A percentile compares a stretch with the other conserved stretches of the same genome.
phyloP scores from a whole-genome alignment of 306 rosid species.

The Acmispon strigosus region DNA sequence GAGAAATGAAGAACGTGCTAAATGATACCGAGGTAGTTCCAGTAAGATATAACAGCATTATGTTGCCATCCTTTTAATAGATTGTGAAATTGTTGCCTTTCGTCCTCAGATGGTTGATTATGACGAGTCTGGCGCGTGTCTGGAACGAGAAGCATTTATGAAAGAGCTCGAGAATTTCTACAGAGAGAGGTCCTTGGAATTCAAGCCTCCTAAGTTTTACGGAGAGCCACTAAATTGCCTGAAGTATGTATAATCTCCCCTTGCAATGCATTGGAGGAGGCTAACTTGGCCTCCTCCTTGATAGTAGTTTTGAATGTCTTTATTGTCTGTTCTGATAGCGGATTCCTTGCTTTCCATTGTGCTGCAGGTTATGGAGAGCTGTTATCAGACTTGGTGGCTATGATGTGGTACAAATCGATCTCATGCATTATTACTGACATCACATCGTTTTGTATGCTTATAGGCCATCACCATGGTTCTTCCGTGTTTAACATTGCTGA shows the following conservation, averaged over 20 bases:
- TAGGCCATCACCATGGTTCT: not conserved
- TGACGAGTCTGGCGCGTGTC: conserved; percentile 39
- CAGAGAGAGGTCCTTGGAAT: conserved; percentile 58
- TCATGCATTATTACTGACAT: not conserved
- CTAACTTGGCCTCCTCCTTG: conserved; percentile 7
- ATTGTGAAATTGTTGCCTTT: not conserved
- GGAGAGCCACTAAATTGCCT: conserved; percentile 79
- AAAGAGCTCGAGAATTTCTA: conserved; percentile 64
- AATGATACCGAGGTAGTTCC: conserved; percentile 38
- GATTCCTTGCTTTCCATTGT: conserved; percentile 8
- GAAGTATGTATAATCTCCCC: conserved; percentile 42
- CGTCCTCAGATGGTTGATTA: conserved; percentile 40
- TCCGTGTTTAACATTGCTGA: not conserved
- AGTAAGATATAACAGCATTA: not conserved
- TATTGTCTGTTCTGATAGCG: not conserved
- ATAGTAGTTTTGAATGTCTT: conserved; percentile 1
- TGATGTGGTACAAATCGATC: conserved; percentile 53
- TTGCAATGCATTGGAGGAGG: not conserved
- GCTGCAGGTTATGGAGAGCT: conserved; percentile 83
- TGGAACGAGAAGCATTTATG: conserved; percentile 61
- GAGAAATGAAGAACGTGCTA: conserved; percentile 30
- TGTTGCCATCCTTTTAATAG: not conserved
- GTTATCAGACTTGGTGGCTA: conserved; percentile 74
- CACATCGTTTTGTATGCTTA: not conserved
- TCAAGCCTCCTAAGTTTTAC: conserved; percentile 79